These are phyloP conservation scores for Fusarium nygamai DNA, from an alignment of 2,329 filamentous ascomycete genomes.

Conservation along the genomic window DNA sequence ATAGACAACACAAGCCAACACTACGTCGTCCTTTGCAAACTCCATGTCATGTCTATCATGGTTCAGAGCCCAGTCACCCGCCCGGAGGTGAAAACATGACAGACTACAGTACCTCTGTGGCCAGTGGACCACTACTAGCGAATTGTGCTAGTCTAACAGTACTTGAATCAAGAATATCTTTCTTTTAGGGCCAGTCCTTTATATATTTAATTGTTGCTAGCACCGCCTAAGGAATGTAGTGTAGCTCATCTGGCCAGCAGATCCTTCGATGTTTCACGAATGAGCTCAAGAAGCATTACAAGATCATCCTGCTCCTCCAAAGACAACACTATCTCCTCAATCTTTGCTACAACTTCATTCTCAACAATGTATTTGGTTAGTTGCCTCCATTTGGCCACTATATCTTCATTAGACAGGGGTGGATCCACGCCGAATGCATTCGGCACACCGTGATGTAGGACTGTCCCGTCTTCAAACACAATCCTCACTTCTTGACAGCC, in stretches of 20 bases:
- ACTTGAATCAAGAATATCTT: neutral
- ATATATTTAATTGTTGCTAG: neutral
- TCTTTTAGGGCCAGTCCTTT: neutral
- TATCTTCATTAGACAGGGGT: neutral
- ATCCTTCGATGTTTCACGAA: neutral
- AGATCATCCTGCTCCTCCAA: neutral
- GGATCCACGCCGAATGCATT: constrained; percentile 1
- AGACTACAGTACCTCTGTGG: neutral
- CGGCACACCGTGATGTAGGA: neutral
- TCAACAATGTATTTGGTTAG: neutral
- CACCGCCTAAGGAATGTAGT: neutral
- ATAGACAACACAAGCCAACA: neutral
- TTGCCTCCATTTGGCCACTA: neutral
- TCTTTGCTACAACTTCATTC: neutral
- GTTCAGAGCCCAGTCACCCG: neutral
- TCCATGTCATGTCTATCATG: neutral
- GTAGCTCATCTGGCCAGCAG: neutral
- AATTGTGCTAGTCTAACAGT: neutral
- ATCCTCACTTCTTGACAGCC: neutral
- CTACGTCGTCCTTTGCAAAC: neutral
- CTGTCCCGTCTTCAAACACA: neutral
- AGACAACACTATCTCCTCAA: neutral
- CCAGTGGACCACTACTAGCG: neutral
- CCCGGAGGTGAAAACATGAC: neutral
- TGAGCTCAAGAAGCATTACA: neutral